These are phyloP conservation scores for Rhododendron ovatum DNA, from an alignment of 148 eudicot species.

Conservation along the genomic window DNA sequence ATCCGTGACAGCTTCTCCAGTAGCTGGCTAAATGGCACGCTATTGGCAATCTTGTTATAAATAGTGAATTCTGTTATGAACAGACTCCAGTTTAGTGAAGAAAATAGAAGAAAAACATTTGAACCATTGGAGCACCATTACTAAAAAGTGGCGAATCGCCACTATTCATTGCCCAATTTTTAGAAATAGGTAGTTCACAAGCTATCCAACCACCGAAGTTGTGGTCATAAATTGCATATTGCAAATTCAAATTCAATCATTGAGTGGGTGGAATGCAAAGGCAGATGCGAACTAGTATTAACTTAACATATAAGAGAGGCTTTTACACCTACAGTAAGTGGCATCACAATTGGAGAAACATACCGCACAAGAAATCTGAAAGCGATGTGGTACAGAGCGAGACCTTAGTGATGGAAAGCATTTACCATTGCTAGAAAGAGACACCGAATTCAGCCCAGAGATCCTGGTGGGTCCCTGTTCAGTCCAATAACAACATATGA, in stretches of 20 bases:
- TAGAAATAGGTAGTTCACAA: neutral
- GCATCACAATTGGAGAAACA: neutral
- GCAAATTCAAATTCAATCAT: neutral
- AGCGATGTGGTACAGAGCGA: constrained; percentile 22
- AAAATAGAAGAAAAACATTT: neutral
- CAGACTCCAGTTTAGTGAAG: too few species aligned
- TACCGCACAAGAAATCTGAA: constrained; percentile 41
- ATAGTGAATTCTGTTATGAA: too few species aligned
- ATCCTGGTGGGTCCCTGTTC: constrained; percentile 23
- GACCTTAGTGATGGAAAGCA: constrained; percentile 23
- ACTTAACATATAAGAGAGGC: neutral
- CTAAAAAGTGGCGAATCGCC: neutral
- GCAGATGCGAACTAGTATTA: neutral
- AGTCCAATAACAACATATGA: neutral
- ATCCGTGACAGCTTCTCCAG: neutral
- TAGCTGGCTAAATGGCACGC: neutral
- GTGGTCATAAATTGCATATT: neutral
- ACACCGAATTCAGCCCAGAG: constrained; percentile 24
- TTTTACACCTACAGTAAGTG: neutral
- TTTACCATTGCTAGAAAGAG: constrained; percentile 25
- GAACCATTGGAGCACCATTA: neutral
- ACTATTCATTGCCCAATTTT: neutral
- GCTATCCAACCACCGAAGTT: neutral
- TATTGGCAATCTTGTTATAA: neutral
- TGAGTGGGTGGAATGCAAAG: neutral